Percentiles rank a stretch among this genome's conserved stretches.
phyloP scores from a whole-genome alignment of 306 rosid genomes.

The Fragaria ananassa region DNA sequence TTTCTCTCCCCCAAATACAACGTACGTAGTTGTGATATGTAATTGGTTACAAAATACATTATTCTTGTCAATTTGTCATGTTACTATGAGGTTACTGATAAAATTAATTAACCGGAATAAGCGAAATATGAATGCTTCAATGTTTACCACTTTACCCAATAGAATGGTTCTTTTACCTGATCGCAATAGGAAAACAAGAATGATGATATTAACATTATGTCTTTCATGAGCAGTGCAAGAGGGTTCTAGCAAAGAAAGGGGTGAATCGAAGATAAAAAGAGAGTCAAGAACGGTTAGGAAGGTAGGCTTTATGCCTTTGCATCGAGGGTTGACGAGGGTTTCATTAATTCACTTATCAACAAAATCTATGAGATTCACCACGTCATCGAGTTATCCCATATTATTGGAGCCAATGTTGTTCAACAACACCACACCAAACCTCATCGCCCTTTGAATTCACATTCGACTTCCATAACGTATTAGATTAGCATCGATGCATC shows the following conservation, averaged over 20 bases:
- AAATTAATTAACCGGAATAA: no score
- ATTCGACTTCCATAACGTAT: not conserved
- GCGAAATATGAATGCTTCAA: no score
- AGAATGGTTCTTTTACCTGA: not conserved
- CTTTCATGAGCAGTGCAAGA: not conserved
- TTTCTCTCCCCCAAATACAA: no score
- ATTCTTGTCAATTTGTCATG: no score
- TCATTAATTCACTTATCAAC: slow-evolving; percentile 9
- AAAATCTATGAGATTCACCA: slow-evolving; percentile 17
- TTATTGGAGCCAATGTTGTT: slow-evolving; percentile 7
- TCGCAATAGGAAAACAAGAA: not conserved
- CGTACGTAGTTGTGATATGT: no score
- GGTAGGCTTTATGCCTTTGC: slow-evolving; percentile 6
- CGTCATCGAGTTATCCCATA: not conserved
- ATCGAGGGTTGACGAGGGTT: slow-evolving; percentile 2
- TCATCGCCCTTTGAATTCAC: slow-evolving; percentile 2
- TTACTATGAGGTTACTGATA: no score
- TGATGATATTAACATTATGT: not conserved
- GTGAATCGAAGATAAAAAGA: not conserved
- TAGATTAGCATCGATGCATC: not conserved
- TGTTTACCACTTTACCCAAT: no score
- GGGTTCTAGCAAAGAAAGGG: not conserved
- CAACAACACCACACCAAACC: slow-evolving; percentile 21
- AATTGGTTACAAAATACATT: no score
- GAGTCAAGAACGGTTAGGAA: slow-evolving; percentile 20